phyloP scores from a whole-genome alignment of 2,329 filamentous ascomycete genomes.

The Proliferodiscus dingleyae region DNA sequence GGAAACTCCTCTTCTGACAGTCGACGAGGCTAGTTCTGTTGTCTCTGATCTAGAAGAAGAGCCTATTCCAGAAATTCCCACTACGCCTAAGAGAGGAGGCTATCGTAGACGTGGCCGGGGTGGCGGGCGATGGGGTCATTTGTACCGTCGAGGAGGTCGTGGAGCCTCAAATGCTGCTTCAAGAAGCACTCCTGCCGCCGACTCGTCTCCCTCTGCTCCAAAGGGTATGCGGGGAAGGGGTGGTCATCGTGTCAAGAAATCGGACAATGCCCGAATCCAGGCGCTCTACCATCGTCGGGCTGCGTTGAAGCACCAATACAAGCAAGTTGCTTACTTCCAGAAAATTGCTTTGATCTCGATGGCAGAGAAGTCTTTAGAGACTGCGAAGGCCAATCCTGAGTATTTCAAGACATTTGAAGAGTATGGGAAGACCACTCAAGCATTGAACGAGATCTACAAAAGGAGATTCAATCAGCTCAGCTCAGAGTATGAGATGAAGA shows the following conservation, averaged over 20 bases:
- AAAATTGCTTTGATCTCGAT: slow-evolving; percentile 22
- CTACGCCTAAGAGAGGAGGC: slow-evolving; percentile 11
- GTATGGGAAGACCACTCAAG: slow-evolving; percentile 19
- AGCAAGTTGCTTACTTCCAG: slow-evolving; percentile 22
- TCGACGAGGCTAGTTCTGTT: slow-evolving; percentile 11
- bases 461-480: slow-evolving; percentile 14
- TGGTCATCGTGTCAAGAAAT: slow-evolving; percentile 26
- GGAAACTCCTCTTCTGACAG: slow-evolving; percentile 8
- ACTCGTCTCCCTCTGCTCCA: slow-evolving; percentile 6
- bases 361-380: slow-evolving; percentile 26
- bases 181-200: slow-evolving; percentile 11
- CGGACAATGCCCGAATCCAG: slow-evolving; percentile 25
- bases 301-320: slow-evolving; percentile 26
- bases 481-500: slow-evolving; percentile 6
- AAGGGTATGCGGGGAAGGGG: slow-evolving; percentile 19
- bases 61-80: not conserved
- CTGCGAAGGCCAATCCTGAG: slow-evolving; percentile 18
- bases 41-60: slow-evolving; percentile 9
- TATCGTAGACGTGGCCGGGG: slow-evolving; percentile 23
- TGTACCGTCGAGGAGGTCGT: slow-evolving; percentile 16
- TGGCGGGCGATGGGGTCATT: slow-evolving; percentile 18
- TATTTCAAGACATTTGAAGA: slow-evolving; percentile 28
- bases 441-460: slow-evolving; percentile 17
- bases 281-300: slow-evolving; percentile 26
- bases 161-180: slow-evolving; percentile 10